Evolutionary conservation across 768 basidiomycete genomes (phyloP).

Genomic region (Suillus lakei): DNA sequence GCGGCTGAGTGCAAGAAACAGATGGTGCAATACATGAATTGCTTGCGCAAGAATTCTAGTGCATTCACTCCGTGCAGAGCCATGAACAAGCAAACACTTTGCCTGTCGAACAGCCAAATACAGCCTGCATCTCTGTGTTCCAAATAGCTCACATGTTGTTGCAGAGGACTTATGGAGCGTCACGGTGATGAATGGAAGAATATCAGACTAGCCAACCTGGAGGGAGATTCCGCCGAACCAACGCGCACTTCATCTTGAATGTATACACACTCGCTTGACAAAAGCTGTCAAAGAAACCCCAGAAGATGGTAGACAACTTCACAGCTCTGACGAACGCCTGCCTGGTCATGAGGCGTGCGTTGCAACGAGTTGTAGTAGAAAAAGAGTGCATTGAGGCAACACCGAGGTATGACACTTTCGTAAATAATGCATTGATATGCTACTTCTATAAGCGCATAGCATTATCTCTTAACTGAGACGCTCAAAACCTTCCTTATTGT

Average conservation of each 20-base stretch:
- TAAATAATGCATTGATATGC: background rate
- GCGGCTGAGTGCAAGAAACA: slow-evolving; percentile 87
- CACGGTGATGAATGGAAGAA: slow-evolving; percentile 89
- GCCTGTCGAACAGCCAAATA: slow-evolving; percentile 90
- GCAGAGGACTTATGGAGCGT: slow-evolving; percentile 87
- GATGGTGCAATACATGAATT: slow-evolving; percentile 83
- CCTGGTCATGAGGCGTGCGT: background rate
- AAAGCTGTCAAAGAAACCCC: too few species aligned
- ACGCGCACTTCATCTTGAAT: slow-evolving; percentile 1
- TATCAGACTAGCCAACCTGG: slow-evolving; percentile 71
- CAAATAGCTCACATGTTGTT: slow-evolving; percentile 4
- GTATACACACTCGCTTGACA: background rate
- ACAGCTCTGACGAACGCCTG: background rate
- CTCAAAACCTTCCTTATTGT: background rate
- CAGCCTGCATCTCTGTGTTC: slow-evolving; percentile 30
- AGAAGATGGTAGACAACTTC: background rate
- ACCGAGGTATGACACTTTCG: background rate
- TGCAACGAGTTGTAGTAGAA: background rate
- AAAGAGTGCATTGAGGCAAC: background rate
- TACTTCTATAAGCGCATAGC: background rate
- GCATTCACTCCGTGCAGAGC: slow-evolving; percentile 77
- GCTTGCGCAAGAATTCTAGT: slow-evolving; percentile 71
- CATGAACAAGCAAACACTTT: slow-evolving; percentile 77
- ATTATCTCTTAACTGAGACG: background rate
- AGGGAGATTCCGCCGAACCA: background rate